Percentiles rank a stretch among this genome's conserved stretches.
Conservation (phyloP, 257 asterid genomes). For the Solanum medicagineum region DNA sequence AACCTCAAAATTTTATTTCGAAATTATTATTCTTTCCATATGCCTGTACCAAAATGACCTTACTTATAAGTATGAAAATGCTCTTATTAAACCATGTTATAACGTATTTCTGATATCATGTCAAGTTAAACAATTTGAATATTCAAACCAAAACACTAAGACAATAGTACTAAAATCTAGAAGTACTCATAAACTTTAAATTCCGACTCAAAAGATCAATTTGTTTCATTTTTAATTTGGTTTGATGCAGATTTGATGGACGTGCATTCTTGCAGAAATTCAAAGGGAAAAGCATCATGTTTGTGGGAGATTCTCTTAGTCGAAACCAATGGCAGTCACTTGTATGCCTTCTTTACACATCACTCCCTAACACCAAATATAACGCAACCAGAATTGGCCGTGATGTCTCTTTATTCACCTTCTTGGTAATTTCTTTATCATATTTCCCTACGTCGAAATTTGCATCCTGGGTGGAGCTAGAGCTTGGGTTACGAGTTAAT, state of each 20-base stretch:
- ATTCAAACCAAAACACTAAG: not conserved
- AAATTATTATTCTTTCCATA: no score
- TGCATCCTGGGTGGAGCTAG: not conserved
- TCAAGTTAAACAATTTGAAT: not conserved
- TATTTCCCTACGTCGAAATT: not conserved
- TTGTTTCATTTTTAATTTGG: not conserved
- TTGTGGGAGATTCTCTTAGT: slow-evolving; percentile 31
- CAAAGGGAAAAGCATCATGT: slow-evolving; percentile 23
- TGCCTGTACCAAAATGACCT: no score
- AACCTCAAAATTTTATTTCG: no score
- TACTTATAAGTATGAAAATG: not conserved
- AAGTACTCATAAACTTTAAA: not conserved
- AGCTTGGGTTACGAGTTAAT: no score
- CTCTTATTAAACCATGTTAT: not conserved
- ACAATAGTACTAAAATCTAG: not conserved
- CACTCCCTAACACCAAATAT: slow-evolving; percentile 7
- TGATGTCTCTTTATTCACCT: slow-evolving; percentile 3
- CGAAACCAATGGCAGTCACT: slow-evolving; percentile 31
- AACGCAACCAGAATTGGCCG: slow-evolving; percentile 6
- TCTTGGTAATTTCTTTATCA: slow-evolving; percentile 3
- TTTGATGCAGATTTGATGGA: slow-evolving; percentile 21
- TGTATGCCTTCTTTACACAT: slow-evolving; percentile 21
- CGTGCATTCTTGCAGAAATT: slow-evolving; percentile 11
- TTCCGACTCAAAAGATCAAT: not conserved
- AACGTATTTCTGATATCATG: not conserved